Percentiles rank a stretch among this genome's conserved stretches.
Conservation (phyloP, 2,329 filamentous ascomycete species). For the Fusarium sp. region DNA sequence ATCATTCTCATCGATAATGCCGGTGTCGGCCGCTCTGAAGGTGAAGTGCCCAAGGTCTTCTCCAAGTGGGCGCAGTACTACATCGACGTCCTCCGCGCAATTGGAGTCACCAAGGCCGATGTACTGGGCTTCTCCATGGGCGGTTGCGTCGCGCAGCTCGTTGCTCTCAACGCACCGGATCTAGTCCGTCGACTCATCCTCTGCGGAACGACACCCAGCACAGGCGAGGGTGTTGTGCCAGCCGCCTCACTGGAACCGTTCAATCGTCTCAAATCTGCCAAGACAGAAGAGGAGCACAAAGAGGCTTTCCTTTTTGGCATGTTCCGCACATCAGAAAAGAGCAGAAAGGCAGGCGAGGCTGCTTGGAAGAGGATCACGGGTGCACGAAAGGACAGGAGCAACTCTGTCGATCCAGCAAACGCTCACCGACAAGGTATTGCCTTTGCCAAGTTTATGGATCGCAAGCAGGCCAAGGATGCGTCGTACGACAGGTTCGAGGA, state of each 20-base stretch:
- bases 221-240: conserved; percentile 48
- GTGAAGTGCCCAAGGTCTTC: conserved; percentile 52
- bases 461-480: conserved; percentile 46
- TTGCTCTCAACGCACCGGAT: conserved; percentile 54
- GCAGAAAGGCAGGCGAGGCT: conserved; percentile 48
- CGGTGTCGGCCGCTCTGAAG: conserved; percentile 59
- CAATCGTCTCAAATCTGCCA: conserved; percentile 47
- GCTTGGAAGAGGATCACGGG: conserved; percentile 51
- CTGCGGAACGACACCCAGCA: conserved; percentile 57
- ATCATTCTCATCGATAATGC: conserved; percentile 61
- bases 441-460: conserved; percentile 52
- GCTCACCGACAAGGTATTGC: conserved; percentile 48
- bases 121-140: conserved; percentile 65
- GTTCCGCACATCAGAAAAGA: conserved; percentile 48
- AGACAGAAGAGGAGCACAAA: conserved; percentile 48
- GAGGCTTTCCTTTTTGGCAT: conserved; percentile 50
- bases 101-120: conserved; percentile 56
- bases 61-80: conserved; percentile 49
- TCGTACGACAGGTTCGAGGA: conserved; percentile 50
- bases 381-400: conserved; percentile 41
- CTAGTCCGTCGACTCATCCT: conserved; percentile 57
- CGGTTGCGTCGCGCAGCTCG: conserved; percentile 58
- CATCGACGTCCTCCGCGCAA: conserved; percentile 50
- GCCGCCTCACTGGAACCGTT: conserved; percentile 49
- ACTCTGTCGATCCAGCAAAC: conserved; percentile 43